A percentile compares a stretch with the other conserved stretches of the same genome.
phyloP scores from a whole-genome alignment of 2,329 filamentous ascomycete species.

The Phaeoacremonium minimum region DNA sequence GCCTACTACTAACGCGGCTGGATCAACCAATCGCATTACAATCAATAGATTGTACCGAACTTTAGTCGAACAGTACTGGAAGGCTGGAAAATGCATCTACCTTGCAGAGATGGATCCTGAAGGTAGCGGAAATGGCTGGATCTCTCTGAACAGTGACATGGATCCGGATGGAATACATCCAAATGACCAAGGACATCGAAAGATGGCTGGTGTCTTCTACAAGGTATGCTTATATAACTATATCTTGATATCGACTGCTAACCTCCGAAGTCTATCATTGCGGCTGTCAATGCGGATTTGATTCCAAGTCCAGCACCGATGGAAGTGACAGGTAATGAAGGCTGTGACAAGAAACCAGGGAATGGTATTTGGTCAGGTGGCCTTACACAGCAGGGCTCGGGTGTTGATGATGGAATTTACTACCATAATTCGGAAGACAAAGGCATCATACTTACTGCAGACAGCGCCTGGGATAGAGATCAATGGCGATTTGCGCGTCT shows the following conservation, averaged over 20 bases:
- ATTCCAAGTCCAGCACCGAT: neutral
- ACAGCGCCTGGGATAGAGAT: neutral
- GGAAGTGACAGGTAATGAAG: neutral
- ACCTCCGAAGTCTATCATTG: neutral
- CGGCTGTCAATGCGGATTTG: neutral
- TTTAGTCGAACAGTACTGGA: neutral
- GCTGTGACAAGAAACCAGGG: neutral
- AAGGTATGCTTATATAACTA: too few relatives aligned
- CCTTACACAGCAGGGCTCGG: slow-evolving; percentile 17
- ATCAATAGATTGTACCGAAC: slow-evolving; percentile 1
- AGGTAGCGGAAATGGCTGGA: slow-evolving; percentile 4
- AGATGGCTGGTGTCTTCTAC: slow-evolving; percentile 14
- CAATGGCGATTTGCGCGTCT: neutral
- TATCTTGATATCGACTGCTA: too few relatives aligned
- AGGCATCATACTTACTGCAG: neutral
- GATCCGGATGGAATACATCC: slow-evolving; percentile 15
- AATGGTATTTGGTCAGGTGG: neutral
- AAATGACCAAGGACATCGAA: slow-evolving; percentile 12
- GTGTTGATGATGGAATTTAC: slow-evolving; percentile 22
- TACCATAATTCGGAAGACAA: slow-evolving; percentile 13
- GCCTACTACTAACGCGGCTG: slow-evolving; percentile 9
- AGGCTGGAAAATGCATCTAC: slow-evolving; percentile 1
- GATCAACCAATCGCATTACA: neutral
- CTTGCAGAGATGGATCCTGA: slow-evolving; percentile 1
- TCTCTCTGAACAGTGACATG: too few relatives aligned